Evolutionary conservation across 495 filamentous ascomycete genomes (phyloP), one percentile per base, ranked within the genome.

Genomic region (Cairneyella variabilis): DNA sequence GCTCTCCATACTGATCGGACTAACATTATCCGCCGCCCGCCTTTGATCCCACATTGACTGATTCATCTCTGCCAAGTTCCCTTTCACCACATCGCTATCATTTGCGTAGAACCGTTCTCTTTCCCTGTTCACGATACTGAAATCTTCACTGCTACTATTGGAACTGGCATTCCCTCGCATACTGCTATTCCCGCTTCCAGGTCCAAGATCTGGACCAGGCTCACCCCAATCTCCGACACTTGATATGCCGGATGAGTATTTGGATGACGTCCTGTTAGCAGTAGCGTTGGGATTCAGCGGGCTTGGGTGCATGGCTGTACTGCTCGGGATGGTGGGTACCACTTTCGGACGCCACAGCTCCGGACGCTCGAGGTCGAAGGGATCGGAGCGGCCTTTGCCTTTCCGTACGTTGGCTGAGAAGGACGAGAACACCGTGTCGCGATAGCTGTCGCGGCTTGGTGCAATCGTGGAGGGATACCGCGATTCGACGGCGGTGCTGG

Each of bases 361-460:
- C 12, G 79, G 78, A 22, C 72, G 67, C 45, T 85, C 82, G 1
- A 86, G 66, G 57, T 87, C 84, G 56, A 85, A 87, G 0, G 83
- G 83, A 47, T 87, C 79, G 14, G 82, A 85, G 51, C 82, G 81
- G 61, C 76, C 77, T 51, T 77, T 79, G 46, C 71, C 73, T 53
- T 58, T 64, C 25, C 61, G 57, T 9, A 20, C 61, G 14, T 58
- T 58, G 17, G 48, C 49, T 8, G 57, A 60, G 37, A 64, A 58
- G 17, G 57, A 64, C 4, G 61, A 64, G 23, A 49, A 58, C 22
- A 64, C 30, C 2, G 61, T 64, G 25, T 64, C 61, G 1, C 61
- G 53, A 25, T 55, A 58, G 28, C 51, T 58, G 48, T 60, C 57
- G 20, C 54, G 40, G 34, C 43, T 54, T 3, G 50, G 57, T 8